Base-by-base conservation (phyloP, 805 yeast genomes). In the Yamadazyma endophytica region DNA sequence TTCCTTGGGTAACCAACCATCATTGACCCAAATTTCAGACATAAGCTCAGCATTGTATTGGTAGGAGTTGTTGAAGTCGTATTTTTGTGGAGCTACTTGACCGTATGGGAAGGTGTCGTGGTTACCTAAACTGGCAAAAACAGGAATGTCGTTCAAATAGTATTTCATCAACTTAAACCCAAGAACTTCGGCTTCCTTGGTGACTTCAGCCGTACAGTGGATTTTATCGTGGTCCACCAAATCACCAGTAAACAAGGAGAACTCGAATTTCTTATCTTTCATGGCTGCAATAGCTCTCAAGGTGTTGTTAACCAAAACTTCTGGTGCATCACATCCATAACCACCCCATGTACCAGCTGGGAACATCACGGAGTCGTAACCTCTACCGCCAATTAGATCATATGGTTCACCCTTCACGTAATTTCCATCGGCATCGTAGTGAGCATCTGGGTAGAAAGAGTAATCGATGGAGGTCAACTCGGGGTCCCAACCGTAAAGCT, bases 81-180 rank as follows among this genome's bases (percentile, higher is more conserved):
- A 48, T 11, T 55, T 47, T 14, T 23, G 31, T 35, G 79, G 82
- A 2, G 85, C 82, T 36, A 79, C 54, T 50, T 80, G 85, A 21
- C 81, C 82, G 44, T 79, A 76, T 12, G 89, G 88, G 63, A 70
- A 81, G 18, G 79, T 73, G 47, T 81, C 88, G 54, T 82, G 87
- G 51, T 78, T 79, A 17, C 88, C 88, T 45, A 81, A 56, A 14
- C 74, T 75, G 8, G 85, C 69, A 48, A 60, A 79, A 4, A 81
- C 71, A 6, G 85, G 81, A 18, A 75, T 52, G 31, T 71, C 61
- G 13, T 66, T 58, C 35, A 80, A 64, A 43, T 45, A 64, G 33
- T 56, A 55, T 37, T 79, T 80, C 64, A 80, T 62, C 37, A 78
- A 70, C 11, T 64, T 72, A 26, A 82, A 85, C 39, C 82, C 77